Conservation (phyloP, 495 filamentous ascomycete genomes). For the Penicillium canariense region DNA sequence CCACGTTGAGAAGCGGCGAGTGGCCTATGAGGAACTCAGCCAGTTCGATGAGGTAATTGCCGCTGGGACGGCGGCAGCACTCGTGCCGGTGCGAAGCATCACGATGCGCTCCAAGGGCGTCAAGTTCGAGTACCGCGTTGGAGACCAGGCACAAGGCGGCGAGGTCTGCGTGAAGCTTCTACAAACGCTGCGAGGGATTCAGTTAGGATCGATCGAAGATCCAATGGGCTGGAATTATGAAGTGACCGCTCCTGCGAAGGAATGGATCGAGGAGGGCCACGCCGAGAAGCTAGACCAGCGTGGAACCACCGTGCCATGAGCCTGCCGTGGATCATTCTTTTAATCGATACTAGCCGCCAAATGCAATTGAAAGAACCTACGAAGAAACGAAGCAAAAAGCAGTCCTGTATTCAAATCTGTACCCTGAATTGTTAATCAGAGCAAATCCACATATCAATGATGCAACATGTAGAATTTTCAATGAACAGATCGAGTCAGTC, state of each 20-base stretch:
- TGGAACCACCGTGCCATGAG: conserved; percentile 31
- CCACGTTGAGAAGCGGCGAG: conserved; percentile 57
- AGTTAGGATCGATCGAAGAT: conserved; percentile 74
- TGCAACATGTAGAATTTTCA: too few relatives aligned
- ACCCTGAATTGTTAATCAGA: too few relatives aligned
- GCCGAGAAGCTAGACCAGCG: conserved; percentile 20
- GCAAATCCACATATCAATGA: too few relatives aligned
- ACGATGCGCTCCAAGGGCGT: conserved; percentile 65
- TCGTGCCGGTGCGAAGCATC: conserved; percentile 89
- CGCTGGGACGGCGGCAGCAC: conserved; percentile 85
- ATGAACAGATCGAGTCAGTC: too few relatives aligned
- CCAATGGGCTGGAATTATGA: conserved; percentile 65
- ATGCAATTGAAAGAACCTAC: not conserved
- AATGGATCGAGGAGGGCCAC: conserved; percentile 28
- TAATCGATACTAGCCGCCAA: too few relatives aligned
- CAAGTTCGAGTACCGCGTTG: conserved; percentile 63
- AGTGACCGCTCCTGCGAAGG: conserved; percentile 34
- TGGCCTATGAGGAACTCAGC: conserved; percentile 68
- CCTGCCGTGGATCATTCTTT: not conserved
- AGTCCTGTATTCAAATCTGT: too few relatives aligned
- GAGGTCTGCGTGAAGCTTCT: conserved; percentile 67
- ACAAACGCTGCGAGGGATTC: conserved; percentile 77
- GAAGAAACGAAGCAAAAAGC: not conserved
- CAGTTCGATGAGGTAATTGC: conserved; percentile 84
- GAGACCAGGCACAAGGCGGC: conserved; percentile 67